These are phyloP conservation scores for Solanum pimpinellifolium DNA, from an alignment of 257 asterid genomes.

Conservation along the genomic window DNA sequence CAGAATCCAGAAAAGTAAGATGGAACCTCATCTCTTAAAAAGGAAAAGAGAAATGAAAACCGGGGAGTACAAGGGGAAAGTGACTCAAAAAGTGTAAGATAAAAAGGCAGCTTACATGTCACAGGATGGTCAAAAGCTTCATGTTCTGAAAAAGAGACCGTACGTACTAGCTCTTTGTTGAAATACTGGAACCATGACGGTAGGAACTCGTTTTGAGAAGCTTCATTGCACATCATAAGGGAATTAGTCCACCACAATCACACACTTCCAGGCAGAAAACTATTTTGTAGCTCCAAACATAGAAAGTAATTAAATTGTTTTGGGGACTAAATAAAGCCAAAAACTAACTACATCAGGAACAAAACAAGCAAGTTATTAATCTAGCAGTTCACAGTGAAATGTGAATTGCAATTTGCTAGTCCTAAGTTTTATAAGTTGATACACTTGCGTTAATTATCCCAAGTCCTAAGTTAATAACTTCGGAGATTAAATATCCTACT, in stretches of 20 bases:
- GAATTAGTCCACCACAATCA: slow-evolving; percentile 8
- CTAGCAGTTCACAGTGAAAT: not conserved
- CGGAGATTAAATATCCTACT: not conserved
- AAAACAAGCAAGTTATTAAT: not conserved
- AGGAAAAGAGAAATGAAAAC: not conserved
- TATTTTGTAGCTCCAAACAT: not conserved
- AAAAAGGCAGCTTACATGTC: slow-evolving; percentile 53
- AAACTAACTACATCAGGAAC: not conserved
- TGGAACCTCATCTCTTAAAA: slow-evolving; percentile 7
- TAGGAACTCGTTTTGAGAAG: slow-evolving; percentile 49
- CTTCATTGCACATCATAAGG: slow-evolving; percentile 35
- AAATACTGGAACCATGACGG: slow-evolving; percentile 89
- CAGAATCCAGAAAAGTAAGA: not conserved
- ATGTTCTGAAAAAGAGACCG: slow-evolving; percentile 86
- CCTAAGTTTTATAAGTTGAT: not conserved
- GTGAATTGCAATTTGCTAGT: not conserved
- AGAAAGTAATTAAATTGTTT: not conserved
- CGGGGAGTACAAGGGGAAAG: not conserved
- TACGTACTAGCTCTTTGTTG: slow-evolving; percentile 69
- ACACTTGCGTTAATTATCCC: not conserved
- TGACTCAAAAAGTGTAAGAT: not conserved
- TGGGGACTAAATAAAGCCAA: not conserved
- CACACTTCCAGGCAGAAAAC: not conserved
- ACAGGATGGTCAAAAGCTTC: slow-evolving; percentile 99
- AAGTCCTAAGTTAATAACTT: not conserved